These are phyloP conservation scores for Drechslerella stenobrocha DNA, from an alignment of 2,329 filamentous ascomycete genomes.

Conservation along the genomic window DNA sequence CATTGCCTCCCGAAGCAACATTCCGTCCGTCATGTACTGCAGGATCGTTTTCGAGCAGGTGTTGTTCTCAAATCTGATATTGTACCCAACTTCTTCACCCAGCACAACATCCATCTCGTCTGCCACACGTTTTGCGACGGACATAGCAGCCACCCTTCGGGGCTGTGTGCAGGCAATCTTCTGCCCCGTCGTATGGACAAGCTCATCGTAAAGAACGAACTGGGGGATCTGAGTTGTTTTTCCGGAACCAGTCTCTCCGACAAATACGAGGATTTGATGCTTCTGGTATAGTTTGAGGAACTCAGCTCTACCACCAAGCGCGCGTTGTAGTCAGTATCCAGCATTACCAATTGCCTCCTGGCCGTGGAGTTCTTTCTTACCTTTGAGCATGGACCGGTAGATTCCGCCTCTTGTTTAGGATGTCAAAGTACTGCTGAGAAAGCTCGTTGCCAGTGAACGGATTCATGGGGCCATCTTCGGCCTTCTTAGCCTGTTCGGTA, in stretches of 20 bases:
- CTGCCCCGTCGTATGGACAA: conserved; percentile 73
- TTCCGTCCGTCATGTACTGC: conserved; percentile 99
- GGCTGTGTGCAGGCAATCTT: conserved; percentile 98
- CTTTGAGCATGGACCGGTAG: conserved; percentile 91
- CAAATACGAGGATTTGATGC: conserved; percentile 94
- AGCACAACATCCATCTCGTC: conserved; percentile 93
- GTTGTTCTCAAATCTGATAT: conserved; percentile 96
- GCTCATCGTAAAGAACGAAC: conserved; percentile 95
- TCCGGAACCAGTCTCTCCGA: conserved; percentile 98
- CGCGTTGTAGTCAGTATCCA: not conserved
- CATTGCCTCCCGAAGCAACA: conserved; percentile 95
- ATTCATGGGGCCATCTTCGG: conserved; percentile 80
- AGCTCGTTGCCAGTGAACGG: conserved; percentile 79
- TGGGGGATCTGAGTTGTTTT: conserved; percentile 99
- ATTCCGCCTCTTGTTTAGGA: conserved; percentile 78
- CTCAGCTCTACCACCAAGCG: conserved; percentile 67
- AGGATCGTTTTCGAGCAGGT: conserved; percentile 85
- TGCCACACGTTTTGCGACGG: conserved; percentile 94
- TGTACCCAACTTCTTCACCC: conserved; percentile 95
- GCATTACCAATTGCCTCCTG: conserved; percentile 11
- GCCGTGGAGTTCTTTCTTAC: conserved; percentile 57
- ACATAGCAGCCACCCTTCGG: conserved; percentile 97
- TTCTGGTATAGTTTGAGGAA: conserved; percentile 92
- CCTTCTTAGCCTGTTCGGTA: conserved; percentile 69
- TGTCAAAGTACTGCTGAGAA: conserved; percentile 83